Evolutionary conservation across 202 grass and related monocot genomes (phyloP).

Genomic region (Sporobolus alterniflorus): DNA sequence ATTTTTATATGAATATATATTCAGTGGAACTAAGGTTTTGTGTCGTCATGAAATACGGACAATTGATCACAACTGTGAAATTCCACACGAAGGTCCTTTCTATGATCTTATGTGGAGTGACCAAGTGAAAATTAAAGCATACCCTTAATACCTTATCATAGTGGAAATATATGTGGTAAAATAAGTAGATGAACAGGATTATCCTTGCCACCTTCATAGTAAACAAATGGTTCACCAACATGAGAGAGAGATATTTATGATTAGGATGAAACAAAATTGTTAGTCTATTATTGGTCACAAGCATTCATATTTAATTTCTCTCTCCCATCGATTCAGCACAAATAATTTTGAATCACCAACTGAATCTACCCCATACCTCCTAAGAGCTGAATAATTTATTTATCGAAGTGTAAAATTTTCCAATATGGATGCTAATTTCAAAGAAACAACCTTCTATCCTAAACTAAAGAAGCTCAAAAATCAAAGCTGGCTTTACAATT

Average conservation of each 20-base stretch:
- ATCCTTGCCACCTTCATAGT: slow-evolving; percentile 90
- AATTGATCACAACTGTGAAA: slow-evolving; percentile 98
- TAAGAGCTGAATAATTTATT: neutral
- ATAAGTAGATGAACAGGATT: slow-evolving; percentile 88
- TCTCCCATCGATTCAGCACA: neutral
- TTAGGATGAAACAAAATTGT: neutral
- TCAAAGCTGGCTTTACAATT: slow-evolving; percentile 14
- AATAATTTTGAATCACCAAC: neutral
- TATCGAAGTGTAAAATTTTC: neutral
- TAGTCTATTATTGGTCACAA: neutral
- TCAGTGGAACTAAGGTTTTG: slow-evolving; percentile 26
- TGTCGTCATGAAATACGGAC: slow-evolving; percentile 66
- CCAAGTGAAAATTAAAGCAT: slow-evolving; percentile 23
- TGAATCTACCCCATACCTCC: neutral
- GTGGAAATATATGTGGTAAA: slow-evolving; percentile 93
- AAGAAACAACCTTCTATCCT: neutral
- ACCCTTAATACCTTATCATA: slow-evolving; percentile 66
- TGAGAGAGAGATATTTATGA: slow-evolving; percentile 14
- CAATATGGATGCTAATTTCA: neutral
- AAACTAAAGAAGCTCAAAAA: neutral
- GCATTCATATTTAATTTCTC: neutral
- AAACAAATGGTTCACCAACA: neutral
- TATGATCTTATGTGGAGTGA: slow-evolving; percentile 99
- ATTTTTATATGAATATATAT: slow-evolving; percentile 5
- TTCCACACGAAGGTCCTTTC: slow-evolving; percentile 96